These are phyloP conservation scores for Monosporascus sp. DNA, from an alignment of 2,329 filamentous ascomycete species.

Conservation along the genomic window DNA sequence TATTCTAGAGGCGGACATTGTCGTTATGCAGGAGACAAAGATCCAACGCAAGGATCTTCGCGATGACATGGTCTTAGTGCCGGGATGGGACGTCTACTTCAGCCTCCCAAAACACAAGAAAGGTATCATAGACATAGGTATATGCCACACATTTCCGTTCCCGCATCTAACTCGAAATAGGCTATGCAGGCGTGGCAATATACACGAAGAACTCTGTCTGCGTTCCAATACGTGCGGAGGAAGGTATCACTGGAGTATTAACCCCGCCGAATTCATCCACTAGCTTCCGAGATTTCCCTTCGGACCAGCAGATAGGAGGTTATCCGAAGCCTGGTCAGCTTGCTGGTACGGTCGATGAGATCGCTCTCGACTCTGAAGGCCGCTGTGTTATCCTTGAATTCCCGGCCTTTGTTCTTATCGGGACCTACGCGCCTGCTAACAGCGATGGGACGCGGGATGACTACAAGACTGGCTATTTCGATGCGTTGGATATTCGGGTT, in stretches of 20 bases:
- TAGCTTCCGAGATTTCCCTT: slow-evolving; percentile 69
- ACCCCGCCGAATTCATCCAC: slow-evolving; percentile 66
- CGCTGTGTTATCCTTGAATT: slow-evolving; percentile 90
- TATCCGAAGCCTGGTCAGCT: slow-evolving; percentile 73
- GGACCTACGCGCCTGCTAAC: slow-evolving; percentile 87
- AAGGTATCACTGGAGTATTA: slow-evolving; percentile 83
- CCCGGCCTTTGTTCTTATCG: slow-evolving; percentile 87
- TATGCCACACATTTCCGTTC: background rate
- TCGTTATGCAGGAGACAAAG: slow-evolving; percentile 94
- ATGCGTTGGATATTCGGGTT: slow-evolving; percentile 74
- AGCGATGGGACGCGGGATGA: slow-evolving; percentile 78
- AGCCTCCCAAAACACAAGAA: slow-evolving; percentile 92
- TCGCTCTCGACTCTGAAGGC: slow-evolving; percentile 80
- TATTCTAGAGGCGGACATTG: slow-evolving; percentile 83
- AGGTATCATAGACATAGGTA: slow-evolving; percentile 45
- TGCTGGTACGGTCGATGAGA: slow-evolving; percentile 58
- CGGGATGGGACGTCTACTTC: slow-evolving; percentile 95
- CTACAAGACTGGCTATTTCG: slow-evolving; percentile 76
- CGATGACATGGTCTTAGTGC: slow-evolving; percentile 93
- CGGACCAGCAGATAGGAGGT: slow-evolving; percentile 76
- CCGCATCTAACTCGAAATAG: slow-evolving; percentile 39
- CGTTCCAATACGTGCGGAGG: slow-evolving; percentile 82
- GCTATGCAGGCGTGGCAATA: slow-evolving; percentile 92
- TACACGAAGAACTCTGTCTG: slow-evolving; percentile 88
- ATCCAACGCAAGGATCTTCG: slow-evolving; percentile 87